Base-by-base conservation (phyloP, 371 early-diverging fungal genomes). In the Enteropsectra breve region DNA sequence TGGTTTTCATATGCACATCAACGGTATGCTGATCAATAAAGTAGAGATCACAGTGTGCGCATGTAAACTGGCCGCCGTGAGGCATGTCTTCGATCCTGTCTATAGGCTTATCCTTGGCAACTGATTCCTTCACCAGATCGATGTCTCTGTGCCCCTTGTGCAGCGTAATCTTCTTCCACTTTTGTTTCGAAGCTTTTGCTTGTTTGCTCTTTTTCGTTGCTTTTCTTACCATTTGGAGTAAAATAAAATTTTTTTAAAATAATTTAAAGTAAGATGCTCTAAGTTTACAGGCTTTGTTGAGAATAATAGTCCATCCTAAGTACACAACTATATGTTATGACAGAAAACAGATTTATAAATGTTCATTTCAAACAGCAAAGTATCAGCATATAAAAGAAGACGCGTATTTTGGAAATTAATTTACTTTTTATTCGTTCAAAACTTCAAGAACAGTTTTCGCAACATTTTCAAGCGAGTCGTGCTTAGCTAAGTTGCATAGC, bases 401-500 rank as follows among this genome's bases (percentile, higher is more conserved):
- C n/a, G n/a, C n/a, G n/a, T n/a, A n/a, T n/a, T n/a, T n/a, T n/a
- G n/a, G n/a, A n/a, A n/a, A n/a, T n/a, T n/a, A 21, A 52, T 53
- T 63, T 53, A 1, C 1, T 21, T 53, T 57, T 43, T 46, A 2
- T 15, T 24, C 26, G 6, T 8, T 49, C 5, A 6, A 60, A 48
- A 1, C 18, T 53, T 53, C n/a, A 38, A 40, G 38, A 21, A 21
- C 37, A 56, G 60, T 37, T 69, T 62, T 15, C 37, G 38, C 33
- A 69, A 62, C 24, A 62, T 58, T 37, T 72, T 40, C 11, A 72
- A 30, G 34, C 15, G n/a, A n/a, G 30, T 72, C 68, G 47, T 63
- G 32, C 38, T 32, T 49, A 30, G 40, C 60, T 40, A 72, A 45
- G 46, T 67, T 72, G 47, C 73, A 68, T 29, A 67, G 46, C 4